phyloP scores from a whole-genome alignment of 345 rosid genomes.

The Populus nigra region DNA sequence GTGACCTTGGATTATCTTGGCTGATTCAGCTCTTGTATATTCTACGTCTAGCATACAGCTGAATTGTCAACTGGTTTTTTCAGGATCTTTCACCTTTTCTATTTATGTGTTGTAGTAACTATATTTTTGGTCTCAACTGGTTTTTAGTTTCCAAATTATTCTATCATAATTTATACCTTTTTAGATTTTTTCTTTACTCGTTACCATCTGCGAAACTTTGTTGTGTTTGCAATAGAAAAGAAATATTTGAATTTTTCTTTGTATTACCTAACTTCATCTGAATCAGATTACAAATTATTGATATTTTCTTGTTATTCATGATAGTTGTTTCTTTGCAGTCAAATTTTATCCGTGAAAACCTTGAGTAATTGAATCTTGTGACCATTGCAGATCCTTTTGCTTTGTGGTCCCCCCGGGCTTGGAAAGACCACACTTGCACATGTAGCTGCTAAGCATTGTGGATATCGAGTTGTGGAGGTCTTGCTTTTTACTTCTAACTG shows the following conservation, averaged over 20 bases:
- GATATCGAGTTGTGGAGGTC: constrained; percentile 95
- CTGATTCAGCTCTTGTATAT: too few relatives aligned
- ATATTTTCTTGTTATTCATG: neutral
- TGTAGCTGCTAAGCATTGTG: constrained; percentile 97
- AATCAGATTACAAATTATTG: neutral
- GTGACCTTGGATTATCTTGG: too few relatives aligned
- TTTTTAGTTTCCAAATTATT: neutral
- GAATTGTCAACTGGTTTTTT: too few relatives aligned
- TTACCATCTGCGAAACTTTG: neutral
- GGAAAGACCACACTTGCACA: constrained; percentile 99
- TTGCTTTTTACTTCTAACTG: constrained; percentile 27
- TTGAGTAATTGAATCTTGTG: constrained; percentile 15
- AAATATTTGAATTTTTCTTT: neutral
- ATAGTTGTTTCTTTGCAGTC: neutral
- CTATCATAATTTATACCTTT: neutral
- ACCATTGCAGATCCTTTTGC: constrained; percentile 76
- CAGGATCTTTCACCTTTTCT: too few relatives aligned
- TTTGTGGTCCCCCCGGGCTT: constrained; percentile 98
- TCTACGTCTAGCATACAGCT: too few relatives aligned
- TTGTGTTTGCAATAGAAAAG: neutral
- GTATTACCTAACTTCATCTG: neutral
- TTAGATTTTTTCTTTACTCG: neutral
- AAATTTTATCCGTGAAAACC: constrained; percentile 4
- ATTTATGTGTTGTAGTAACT: too few relatives aligned
- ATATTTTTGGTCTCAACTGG: too few relatives aligned